A percentile compares a stretch with the other conserved stretches of the same genome.
Evolutionary conservation across 805 yeast genomes (phyloP).

Genomic region (Candida tammaniensis): DNA sequence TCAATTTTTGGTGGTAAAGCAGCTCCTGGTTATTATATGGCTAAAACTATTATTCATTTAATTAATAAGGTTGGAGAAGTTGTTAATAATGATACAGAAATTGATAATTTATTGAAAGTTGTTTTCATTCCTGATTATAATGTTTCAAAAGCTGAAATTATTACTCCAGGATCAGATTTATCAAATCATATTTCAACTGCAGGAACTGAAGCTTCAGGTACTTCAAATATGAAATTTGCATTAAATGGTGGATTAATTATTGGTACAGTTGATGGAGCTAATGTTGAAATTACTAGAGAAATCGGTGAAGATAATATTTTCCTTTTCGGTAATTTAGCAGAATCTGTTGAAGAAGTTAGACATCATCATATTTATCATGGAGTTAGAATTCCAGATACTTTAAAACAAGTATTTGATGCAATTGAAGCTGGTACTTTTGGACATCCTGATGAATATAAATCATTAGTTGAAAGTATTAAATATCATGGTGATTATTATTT

Average conservation of each 20-base stretch:
- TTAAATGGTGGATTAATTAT: slow-evolving; percentile 90
- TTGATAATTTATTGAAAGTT: slow-evolving; percentile 76
- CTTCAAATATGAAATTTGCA: slow-evolving; percentile 94
- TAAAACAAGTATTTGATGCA: slow-evolving; percentile 59
- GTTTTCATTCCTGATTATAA: slow-evolving; percentile 90
- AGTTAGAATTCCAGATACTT: slow-evolving; percentile 55
- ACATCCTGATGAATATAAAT: slow-evolving; percentile 58
- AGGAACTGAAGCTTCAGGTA: slow-evolving; percentile 96
- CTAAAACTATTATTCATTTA: slow-evolving; percentile 84
- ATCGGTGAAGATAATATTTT: slow-evolving; percentile 91
- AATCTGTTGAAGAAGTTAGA: slow-evolving; percentile 83
- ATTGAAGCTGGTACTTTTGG: slow-evolving; percentile 75
- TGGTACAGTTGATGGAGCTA: slow-evolving; percentile 97
- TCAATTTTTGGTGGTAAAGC: slow-evolving; percentile 90
- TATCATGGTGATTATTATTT: slow-evolving; percentile 82
- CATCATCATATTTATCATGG: slow-evolving; percentile 67
- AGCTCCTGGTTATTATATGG: slow-evolving; percentile 98
- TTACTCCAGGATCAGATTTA: slow-evolving; percentile 85
- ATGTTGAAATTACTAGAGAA: slow-evolving; percentile 91
- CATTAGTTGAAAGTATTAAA: slow-evolving; percentile 66
- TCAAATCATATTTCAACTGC: slow-evolving; percentile 96
- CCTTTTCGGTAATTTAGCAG: slow-evolving; percentile 86
- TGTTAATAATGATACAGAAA: slow-evolving; percentile 72
- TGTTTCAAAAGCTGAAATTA: slow-evolving; percentile 90
- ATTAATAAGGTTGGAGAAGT: slow-evolving; percentile 79